phyloP scores from a whole-genome alignment of 768 basidiomycete species.

The Tricholoma flavovirens region DNA sequence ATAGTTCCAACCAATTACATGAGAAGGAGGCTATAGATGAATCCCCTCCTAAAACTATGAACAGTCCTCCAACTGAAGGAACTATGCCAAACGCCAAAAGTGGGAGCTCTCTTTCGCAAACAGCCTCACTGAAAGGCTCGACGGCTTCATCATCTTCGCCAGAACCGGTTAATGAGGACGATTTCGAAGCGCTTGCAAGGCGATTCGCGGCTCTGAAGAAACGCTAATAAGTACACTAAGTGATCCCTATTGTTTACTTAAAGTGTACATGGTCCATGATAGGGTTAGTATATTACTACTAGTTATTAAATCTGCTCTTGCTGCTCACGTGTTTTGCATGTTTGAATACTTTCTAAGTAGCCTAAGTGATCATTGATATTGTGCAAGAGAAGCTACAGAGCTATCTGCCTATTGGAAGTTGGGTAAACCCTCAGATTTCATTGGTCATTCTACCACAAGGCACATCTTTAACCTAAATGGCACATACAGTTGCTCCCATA shows the following conservation, averaged over 20 bases:
- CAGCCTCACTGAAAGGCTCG: constrained; percentile 13
- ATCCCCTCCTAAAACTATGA: constrained; percentile 37
- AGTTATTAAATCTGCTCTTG: no score
- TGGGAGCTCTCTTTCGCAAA: constrained; percentile 18
- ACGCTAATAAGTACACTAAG: constrained; percentile 35
- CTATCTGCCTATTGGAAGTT: no score
- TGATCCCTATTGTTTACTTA: neutral
- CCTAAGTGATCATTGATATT: no score
- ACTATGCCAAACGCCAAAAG: constrained; percentile 20
- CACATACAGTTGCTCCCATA: no score
- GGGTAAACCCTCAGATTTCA: no score
- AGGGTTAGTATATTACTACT: no score
- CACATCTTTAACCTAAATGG: no score
- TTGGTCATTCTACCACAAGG: no score
- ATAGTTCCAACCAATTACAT: constrained; percentile 17
- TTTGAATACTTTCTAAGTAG: no score
- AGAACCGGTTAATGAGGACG: constrained; percentile 43
- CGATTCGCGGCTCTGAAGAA: constrained; percentile 89
- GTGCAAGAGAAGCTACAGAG: no score
- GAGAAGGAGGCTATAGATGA: constrained; percentile 26
- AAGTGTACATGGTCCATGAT: no score
- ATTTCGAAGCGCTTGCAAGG: constrained; percentile 68
- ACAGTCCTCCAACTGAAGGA: constrained; percentile 46
- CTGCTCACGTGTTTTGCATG: no score
- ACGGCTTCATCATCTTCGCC: constrained; percentile 22